A percentile compares a stretch with the other conserved stretches of the same genome.
These are phyloP conservation scores for Agaricus sinodeliciosus DNA, from an alignment of 768 basidiomycete genomes.

Conservation along the genomic window DNA sequence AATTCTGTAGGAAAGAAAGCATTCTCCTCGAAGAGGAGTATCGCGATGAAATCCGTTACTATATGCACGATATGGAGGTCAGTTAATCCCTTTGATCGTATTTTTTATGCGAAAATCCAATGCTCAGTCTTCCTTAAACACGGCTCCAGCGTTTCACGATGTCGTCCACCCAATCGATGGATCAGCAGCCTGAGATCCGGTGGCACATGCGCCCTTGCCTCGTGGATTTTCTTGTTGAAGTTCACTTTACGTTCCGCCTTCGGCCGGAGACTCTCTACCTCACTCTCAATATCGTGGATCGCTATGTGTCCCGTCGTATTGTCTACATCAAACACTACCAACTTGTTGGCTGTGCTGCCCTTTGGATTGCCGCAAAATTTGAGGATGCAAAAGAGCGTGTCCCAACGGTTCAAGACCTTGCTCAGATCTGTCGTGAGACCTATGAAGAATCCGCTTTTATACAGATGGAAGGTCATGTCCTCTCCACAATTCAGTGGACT, in stretches of 20 bases:
- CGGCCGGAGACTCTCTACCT: slow-evolving; percentile 98
- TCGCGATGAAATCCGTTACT: slow-evolving; percentile 82
- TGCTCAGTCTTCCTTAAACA: slow-evolving; percentile 13
- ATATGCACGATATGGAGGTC: slow-evolving; percentile 99
- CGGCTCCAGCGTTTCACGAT: slow-evolving; percentile 65
- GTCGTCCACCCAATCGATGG: slow-evolving; percentile 94
- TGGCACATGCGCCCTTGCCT: slow-evolving; percentile 99
- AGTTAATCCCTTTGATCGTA: slow-evolving; percentile 25
- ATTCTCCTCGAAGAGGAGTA: slow-evolving; percentile 93
- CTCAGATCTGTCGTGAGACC: slow-evolving; percentile 91
- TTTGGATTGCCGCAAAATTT: slow-evolving; percentile 99
- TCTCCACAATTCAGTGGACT: slow-evolving; percentile 94
- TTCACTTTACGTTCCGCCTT: slow-evolving; percentile 95
- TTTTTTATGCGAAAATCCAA: not conserved
- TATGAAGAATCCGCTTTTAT: slow-evolving; percentile 98
- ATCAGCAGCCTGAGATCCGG: slow-evolving; percentile 96
- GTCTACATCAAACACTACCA: slow-evolving; percentile 99
- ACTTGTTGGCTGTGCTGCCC: slow-evolving; percentile 94
- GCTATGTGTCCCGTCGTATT: slow-evolving; percentile 96
- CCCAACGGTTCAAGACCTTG: slow-evolving; percentile 90
- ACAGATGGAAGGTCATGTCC: slow-evolving; percentile 98
- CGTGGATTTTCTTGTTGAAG: slow-evolving; percentile 97
- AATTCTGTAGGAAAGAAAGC: slow-evolving; percentile 62
- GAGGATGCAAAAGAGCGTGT: slow-evolving; percentile 99
- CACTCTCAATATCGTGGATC: slow-evolving; percentile 97